These are phyloP conservation scores for Pseudogymnoascus sp. DNA, from an alignment of 2,329 filamentous ascomycete genomes.

Conservation along the genomic window DNA sequence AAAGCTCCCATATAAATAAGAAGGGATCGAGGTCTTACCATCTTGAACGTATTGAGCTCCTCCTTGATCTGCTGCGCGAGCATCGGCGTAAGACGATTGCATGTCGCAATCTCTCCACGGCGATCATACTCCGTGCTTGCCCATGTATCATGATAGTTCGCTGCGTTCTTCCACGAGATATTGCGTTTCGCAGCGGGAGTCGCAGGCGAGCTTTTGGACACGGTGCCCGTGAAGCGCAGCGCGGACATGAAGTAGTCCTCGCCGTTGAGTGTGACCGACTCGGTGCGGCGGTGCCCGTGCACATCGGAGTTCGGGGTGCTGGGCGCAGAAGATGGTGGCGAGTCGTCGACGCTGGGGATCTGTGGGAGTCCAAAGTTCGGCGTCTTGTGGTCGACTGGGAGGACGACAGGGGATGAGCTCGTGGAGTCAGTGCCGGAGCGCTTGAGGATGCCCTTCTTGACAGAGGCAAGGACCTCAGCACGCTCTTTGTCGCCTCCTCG, in stretches of 20 bases:
- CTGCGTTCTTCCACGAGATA: slow-evolving; percentile 79
- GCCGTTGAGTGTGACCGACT: slow-evolving; percentile 61
- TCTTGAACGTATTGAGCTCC: slow-evolving; percentile 98
- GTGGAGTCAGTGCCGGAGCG: slow-evolving; percentile 56
- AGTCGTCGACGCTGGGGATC: slow-evolving; percentile 62
- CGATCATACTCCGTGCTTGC: slow-evolving; percentile 92
- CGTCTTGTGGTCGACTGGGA: slow-evolving; percentile 48
- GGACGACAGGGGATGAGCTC: slow-evolving; percentile 61
- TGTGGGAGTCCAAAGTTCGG: slow-evolving; percentile 51
- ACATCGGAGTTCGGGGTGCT: slow-evolving; percentile 80
- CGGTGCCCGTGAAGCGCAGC: slow-evolving; percentile 62
- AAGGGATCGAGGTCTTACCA: slow-evolving; percentile 75
- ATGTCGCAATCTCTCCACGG: slow-evolving; percentile 91
- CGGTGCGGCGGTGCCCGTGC: slow-evolving; percentile 57
- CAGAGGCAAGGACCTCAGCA: slow-evolving; percentile 82
- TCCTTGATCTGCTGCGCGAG: slow-evolving; percentile 99
- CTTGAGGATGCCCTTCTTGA: slow-evolving; percentile 94
- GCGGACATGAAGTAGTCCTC: slow-evolving; percentile 87
- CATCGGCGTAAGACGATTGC: slow-evolving; percentile 94
- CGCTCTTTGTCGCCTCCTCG: slow-evolving; percentile 84
- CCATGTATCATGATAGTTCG: slow-evolving; percentile 96
- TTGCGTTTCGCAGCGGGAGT: slow-evolving; percentile 67
- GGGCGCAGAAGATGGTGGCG: slow-evolving; percentile 76
- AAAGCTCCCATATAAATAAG: too few relatives aligned
- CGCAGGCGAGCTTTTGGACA: slow-evolving; percentile 67